Percentiles rank a stretch among this genome's conserved stretches.
Conservation (phyloP, 2,329 filamentous ascomycete genomes). For the Colletotrichum aenigma region DNA sequence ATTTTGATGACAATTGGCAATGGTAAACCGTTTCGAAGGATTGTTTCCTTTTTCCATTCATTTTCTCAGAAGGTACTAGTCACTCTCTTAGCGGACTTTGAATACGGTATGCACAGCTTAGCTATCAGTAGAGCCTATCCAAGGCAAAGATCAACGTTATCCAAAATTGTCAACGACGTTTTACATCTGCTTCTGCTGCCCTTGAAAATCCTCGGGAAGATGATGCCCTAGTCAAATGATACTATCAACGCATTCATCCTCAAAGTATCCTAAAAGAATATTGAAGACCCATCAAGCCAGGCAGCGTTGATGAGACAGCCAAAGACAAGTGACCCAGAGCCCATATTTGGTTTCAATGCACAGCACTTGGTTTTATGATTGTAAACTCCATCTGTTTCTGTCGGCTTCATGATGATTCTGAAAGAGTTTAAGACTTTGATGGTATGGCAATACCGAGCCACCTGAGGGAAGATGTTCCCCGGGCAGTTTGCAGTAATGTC, state of each 20-base stretch:
- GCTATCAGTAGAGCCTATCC: background rate
- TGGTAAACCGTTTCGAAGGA: background rate
- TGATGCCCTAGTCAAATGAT: background rate
- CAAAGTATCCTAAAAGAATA: too few species aligned
- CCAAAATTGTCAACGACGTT: background rate
- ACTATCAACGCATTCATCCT: too few species aligned
- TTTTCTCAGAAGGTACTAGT: background rate
- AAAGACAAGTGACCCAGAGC: background rate
- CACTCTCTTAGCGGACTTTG: fast-evolving
- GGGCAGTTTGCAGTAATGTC: background rate
- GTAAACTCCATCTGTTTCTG: background rate
- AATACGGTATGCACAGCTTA: background rate
- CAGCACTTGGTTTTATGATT: background rate
- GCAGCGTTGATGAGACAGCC: background rate
- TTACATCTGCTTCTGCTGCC: background rate
- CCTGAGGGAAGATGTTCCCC: background rate
- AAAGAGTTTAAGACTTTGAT: background rate
- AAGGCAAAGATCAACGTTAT: background rate
- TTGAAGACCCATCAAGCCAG: background rate
- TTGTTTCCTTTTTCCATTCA: background rate
- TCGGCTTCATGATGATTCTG: background rate
- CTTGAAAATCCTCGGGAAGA: background rate
- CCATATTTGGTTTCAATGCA: background rate
- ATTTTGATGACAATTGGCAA: background rate
- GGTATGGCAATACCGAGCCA: background rate